These are phyloP conservation scores for Cetraspora pellucida DNA, from an alignment of 192 early-diverging fungal genomes.

Conservation along the genomic window DNA sequence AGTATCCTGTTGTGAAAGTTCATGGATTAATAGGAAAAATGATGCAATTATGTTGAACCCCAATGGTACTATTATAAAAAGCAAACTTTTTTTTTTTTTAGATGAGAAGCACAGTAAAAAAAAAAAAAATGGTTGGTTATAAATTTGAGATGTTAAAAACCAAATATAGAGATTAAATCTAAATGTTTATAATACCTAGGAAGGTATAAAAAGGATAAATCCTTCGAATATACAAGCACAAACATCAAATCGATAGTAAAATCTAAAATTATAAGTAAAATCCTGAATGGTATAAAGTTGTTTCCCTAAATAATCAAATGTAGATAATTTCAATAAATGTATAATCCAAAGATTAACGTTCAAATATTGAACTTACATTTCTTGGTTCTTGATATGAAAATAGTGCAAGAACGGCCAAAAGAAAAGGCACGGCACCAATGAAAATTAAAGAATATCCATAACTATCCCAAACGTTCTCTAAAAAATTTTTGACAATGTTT, in stretches of 20 bases:
- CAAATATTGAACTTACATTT: neutral
- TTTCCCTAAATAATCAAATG: neutral
- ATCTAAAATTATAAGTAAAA: conserved; percentile 11
- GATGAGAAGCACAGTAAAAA: neutral
- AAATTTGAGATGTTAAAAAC: neutral
- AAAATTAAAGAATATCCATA: neutral
- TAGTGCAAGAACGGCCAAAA: neutral
- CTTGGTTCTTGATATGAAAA: neutral
- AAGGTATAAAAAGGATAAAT: neutral
- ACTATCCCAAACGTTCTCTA: conserved; percentile 8
- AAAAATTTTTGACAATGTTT: neutral
- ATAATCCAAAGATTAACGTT: neutral
- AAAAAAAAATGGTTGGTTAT: neutral
- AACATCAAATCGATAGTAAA: neutral
- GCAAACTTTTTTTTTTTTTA: neutral
- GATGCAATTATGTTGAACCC: neutral
- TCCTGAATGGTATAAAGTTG: conserved; percentile 4
- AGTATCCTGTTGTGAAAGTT: neutral
- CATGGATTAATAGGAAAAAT: neutral
- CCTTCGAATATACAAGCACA: neutral
- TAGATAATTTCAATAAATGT: neutral
- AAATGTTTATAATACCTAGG: neutral
- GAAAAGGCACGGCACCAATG: neutral
- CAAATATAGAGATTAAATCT: neutral
- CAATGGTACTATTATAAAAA: neutral